Evolutionary conservation across 2,329 filamentous ascomycete genomes (phyloP), one percentile per base, ranked within the genome.

Genomic region (Colletotrichum filicis): DNA sequence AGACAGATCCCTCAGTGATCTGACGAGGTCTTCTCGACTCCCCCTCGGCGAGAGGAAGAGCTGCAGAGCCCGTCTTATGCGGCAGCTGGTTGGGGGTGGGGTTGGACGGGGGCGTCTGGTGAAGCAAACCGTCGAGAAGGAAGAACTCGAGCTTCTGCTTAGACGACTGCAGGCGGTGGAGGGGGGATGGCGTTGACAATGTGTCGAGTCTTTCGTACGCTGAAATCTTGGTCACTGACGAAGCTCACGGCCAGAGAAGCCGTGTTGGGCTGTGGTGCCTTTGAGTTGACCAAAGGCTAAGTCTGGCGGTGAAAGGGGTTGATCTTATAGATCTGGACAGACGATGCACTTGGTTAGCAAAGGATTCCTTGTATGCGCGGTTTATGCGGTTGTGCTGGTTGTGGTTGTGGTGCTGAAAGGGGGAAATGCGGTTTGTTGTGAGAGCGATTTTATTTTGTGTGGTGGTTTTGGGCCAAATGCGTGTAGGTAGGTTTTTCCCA

Each of bases 21-120:
- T 94, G 94, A 93, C 95, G 93, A 95, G 94, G 94, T 93, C 95
- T 96, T 93, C 93, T 95, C 94, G 95, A 98, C 95, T 97, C 97
- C 97, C 96, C 97, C 97, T 95, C 96, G 86, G 88, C 88, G 88
- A 97, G 96, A 98, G 95, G 96, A 98, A 98, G 96, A 97, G 95
- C 93, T 94, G 92, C 90, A 91, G 91, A 92, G 92, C 91, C 91
- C 92, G 93, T 97, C 94, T 95, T 98, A 99, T 99, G 96, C 97
- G 97, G 97, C 97, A 98, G 96, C 94, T 97, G 93, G 90, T 88
- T 86, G 85, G 86, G 86, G 86, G 89, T 85, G 84, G 89, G 86
- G 83, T 86, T 89, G 84, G 88, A 89, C 84, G 84, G 82, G 78
- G 87, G 79, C 75, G 73, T 75, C 76, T 83, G 82, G 82, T 86